Evolutionary conservation across 1,284 basidiomycete genomes (phyloP).

Genomic region (Hemileia vastatrix): DNA sequence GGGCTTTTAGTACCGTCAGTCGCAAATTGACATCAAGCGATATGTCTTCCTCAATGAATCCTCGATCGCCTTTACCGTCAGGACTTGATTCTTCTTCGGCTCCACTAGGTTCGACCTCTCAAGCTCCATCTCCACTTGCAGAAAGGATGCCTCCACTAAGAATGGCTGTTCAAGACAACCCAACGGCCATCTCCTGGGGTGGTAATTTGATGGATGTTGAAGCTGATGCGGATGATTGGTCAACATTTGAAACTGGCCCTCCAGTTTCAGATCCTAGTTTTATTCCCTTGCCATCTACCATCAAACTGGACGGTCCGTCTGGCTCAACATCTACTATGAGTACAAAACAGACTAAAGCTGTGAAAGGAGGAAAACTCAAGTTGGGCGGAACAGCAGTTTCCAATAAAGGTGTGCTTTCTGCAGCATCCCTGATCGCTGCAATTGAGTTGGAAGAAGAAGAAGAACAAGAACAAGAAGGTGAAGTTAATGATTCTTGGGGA

Average conservation of each 20-base stretch:
- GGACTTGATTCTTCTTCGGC: conserved; percentile 58
- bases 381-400: neutral
- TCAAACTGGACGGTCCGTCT: conserved; percentile 4
- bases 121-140: conserved; percentile 31
- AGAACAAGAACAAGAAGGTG: conserved; percentile 5
- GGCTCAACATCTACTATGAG: too few relatives aligned
- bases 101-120: conserved; percentile 37
- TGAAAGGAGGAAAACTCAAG: neutral
- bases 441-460: conserved; percentile 17
- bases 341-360: neutral
- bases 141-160: neutral
- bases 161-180: conserved; percentile 45
- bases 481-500: conserved; percentile 10
- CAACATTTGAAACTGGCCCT: conserved; percentile 19
- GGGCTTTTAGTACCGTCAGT: conserved; percentile 80
- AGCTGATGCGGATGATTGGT: conserved; percentile 81
- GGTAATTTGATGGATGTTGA: conserved; percentile 81
- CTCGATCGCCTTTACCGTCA: conserved; percentile 54
- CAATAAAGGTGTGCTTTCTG: too few relatives aligned
- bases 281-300: conserved; percentile 15
- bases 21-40: conserved; percentile 1
- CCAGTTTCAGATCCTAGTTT: conserved; percentile 15
- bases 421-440: conserved; percentile 14
- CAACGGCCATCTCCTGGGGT: conserved; percentile 53
- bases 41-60: conserved; percentile 11